phyloP scores from a whole-genome alignment of 345 rosid species.

The Hevea brasiliensis region DNA sequence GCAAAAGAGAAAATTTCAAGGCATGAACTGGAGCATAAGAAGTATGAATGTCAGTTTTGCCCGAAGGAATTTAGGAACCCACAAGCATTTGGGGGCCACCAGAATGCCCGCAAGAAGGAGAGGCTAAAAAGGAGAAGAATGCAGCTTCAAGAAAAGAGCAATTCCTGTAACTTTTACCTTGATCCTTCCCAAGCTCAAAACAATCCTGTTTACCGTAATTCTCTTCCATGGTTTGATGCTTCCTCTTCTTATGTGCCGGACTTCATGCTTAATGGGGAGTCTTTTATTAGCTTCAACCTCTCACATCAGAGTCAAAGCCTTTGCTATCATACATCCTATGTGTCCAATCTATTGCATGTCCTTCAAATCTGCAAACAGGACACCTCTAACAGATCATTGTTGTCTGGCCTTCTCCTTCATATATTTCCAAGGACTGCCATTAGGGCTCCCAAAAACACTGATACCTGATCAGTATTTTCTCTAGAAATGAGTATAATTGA shows the following conservation, averaged over 20 bases:
- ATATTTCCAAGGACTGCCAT: conserved; percentile 15
- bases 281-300: conserved; percentile 2
- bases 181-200: background rate
- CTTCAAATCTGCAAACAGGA: background rate
- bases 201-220: conserved; percentile 5
- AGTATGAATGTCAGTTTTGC: conserved; percentile 23
- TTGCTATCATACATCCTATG: background rate
- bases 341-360: background rate
- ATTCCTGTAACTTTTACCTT: background rate
- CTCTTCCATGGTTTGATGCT: conserved; percentile 7
- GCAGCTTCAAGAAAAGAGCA: background rate
- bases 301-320: conserved; percentile 10
- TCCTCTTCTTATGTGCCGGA: background rate
- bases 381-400: background rate
- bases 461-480: too few relatives aligned
- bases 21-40: conserved; percentile 16
- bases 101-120: conserved; percentile 21
- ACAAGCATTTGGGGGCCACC: conserved; percentile 26
- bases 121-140: conserved; percentile 23
- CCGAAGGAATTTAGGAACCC: conserved; percentile 21
- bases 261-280: conserved; percentile 4
- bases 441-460: conserved; percentile 1
- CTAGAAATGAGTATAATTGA: too few relatives aligned
- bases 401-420: conserved; percentile 15
- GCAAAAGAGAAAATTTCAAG: conserved; percentile 7